Evolutionary conservation across 352 stramenopile species (phyloP), one percentile per base, ranked within the genome.

Genomic region (Elongisporangium anandrum): DNA sequence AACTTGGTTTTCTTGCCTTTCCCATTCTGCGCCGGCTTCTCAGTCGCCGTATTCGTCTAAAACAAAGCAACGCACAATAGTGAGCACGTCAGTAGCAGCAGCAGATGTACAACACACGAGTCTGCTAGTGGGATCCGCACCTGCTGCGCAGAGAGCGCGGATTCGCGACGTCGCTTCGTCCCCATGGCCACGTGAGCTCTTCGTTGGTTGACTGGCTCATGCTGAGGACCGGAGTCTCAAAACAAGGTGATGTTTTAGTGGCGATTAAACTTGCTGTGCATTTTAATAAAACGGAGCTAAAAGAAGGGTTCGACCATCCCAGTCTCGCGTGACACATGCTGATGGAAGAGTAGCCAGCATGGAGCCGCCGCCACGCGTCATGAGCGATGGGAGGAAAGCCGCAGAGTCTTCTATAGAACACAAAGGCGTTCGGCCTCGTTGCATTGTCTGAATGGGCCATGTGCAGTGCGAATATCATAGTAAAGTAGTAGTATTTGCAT

Each of bases 121-220:
- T 45, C 34, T 45, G 34, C 34, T 29, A n/a, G 3, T 20, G 49
- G n/a, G 4, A 5, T 21, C 38, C 54, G 54, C 47, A 71, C 63
- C 57, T 68, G 51, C 12, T 59, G 47, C 20, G 21, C 48, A 20
- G n/a, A 20, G n/a, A 45, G 29, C 21, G 26, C 29, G 20, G 53
- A 45, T n/a, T 50, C 13, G 22, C 64, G 56, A 17, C 60, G 64
- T 49, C 64, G 64, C 51, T 70, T 70, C 50, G 60, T 63, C 50
- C 60, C 64, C 64, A 70, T 7, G 34, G 34, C 34, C 34, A 17
- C 10, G 34, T 17, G 34, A 45, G 34, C 34, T 45, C 34, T 45
- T 45, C 34, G 34, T 3, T 45, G 34, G 16, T 41, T 45, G 34
- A 45, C 34, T 45, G 34, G 34, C 34, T 12, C 16, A 45, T 45